A percentile compares a stretch with the other conserved stretches of the same genome.
Evolutionary conservation across 2,329 filamentous ascomycete genomes (phyloP).

Genomic region (Colletotrichum orchidophilum): DNA sequence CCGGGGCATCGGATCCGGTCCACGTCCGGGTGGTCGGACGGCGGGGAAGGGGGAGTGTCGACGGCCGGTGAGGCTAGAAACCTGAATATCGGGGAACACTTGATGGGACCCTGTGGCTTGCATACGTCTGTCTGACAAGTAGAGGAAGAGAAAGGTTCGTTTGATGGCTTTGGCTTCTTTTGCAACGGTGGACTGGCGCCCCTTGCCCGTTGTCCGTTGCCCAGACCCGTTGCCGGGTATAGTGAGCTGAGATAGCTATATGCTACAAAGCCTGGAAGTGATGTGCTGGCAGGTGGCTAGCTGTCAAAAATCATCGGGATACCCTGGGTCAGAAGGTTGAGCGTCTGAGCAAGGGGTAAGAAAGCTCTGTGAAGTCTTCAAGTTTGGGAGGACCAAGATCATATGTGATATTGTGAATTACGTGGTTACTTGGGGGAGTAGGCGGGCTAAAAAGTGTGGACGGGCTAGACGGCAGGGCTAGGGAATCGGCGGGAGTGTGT

Average conservation of each 20-base stretch:
- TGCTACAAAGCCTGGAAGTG: neutral
- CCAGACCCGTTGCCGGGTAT: neutral
- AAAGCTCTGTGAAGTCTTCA: neutral
- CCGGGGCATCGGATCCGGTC: neutral
- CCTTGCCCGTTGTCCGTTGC: no score
- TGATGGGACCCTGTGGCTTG: neutral
- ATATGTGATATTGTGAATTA: conserved; percentile 16
- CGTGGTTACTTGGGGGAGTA: neutral
- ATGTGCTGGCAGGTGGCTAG: neutral
- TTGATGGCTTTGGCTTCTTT: neutral
- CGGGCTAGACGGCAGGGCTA: neutral
- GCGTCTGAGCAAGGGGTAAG: neutral
- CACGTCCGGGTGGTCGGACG: neutral
- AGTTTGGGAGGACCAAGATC: neutral
- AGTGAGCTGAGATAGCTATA: neutral
- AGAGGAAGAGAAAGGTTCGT: conserved; percentile 3
- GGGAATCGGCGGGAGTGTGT: no score
- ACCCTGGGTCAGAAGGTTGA: neutral
- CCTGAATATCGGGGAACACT: neutral
- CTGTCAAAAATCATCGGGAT: neutral
- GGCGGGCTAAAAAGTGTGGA: conserved; percentile 14
- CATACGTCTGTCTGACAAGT: neutral
- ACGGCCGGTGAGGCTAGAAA: neutral
- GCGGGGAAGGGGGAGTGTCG: neutral
- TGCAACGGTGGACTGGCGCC: neutral